phyloP scores from a whole-genome alignment of 164 flowering plant species.

The Euptelea pleiosperma region DNA sequence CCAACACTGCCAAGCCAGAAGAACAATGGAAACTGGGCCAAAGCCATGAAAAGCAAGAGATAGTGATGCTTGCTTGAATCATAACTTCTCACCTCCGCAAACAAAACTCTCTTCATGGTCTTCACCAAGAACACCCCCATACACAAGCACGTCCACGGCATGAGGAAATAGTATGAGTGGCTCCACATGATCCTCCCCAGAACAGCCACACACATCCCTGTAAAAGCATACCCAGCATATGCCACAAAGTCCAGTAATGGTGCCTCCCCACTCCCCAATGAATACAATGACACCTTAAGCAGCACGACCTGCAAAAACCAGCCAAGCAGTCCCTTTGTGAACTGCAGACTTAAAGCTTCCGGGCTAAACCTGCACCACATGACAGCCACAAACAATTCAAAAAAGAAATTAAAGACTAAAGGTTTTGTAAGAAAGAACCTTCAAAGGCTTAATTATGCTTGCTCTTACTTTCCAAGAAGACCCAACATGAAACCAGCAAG shows the following conservation, averaged over 20 bases:
- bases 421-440: neutral
- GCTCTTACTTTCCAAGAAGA: slow-evolving; percentile 48
- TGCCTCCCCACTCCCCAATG: slow-evolving; percentile 40
- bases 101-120: slow-evolving; percentile 43
- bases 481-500: slow-evolving; percentile 55
- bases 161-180: slow-evolving; percentile 35
- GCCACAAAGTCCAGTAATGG: slow-evolving; percentile 47
- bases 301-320: slow-evolving; percentile 39
- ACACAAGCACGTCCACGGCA: slow-evolving; percentile 40
- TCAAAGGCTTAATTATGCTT: neutral
- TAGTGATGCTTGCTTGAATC: slow-evolving; percentile 40
- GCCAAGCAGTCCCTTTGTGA: slow-evolving; percentile 36
- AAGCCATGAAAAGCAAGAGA: slow-evolving; percentile 36
- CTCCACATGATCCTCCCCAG: slow-evolving; percentile 35
- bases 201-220: slow-evolving; percentile 39
- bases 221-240: slow-evolving; percentile 47
- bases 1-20: slow-evolving; percentile 41
- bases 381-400: neutral
- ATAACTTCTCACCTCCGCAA: slow-evolving; percentile 36
- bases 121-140: slow-evolving; percentile 47
- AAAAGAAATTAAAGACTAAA: neutral
- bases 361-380: slow-evolving; percentile 44
- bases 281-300: slow-evolving; percentile 29
- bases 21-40: slow-evolving; percentile 46
- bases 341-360: slow-evolving; percentile 39